phyloP scores from a whole-genome alignment of 208 protist species.

The Porcisia deanei region DNA sequence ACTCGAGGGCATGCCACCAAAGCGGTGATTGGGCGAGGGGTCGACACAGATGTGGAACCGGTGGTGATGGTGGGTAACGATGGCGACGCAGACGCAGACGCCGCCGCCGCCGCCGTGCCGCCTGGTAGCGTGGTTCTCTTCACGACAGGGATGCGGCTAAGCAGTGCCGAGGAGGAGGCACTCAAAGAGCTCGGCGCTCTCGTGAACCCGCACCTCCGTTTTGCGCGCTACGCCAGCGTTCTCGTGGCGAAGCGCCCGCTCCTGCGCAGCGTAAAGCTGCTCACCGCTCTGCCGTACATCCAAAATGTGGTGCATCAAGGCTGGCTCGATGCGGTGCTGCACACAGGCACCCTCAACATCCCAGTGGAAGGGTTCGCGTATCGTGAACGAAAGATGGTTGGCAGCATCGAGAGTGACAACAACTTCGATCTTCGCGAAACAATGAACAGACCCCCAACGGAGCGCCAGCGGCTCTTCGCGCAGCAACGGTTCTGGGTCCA shows the following conservation, averaged over 20 bases:
- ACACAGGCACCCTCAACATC: slow-evolving; percentile 17
- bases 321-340: slow-evolving; percentile 61
- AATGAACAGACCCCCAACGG: slow-evolving; percentile 24
- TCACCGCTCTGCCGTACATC: slow-evolving; percentile 66
- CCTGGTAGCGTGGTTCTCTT: slow-evolving; percentile 37
- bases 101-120: background rate
- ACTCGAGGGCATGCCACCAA: background rate
- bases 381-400: slow-evolving; percentile 31
- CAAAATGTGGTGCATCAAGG: slow-evolving; percentile 39
- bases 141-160: slow-evolving; percentile 67
- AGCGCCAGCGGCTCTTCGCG: slow-evolving; percentile 52
- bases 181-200: slow-evolving; percentile 36
- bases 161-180: slow-evolving; percentile 20
- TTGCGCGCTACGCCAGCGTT: slow-evolving; percentile 33
- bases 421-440: slow-evolving; percentile 46
- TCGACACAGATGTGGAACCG: background rate
- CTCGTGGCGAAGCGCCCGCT: slow-evolving; percentile 60
- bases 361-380: slow-evolving; percentile 25
- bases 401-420: slow-evolving; percentile 65
- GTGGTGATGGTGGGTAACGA: background rate
- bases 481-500: slow-evolving; percentile 64
- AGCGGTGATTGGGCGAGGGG: background rate
- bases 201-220: slow-evolving; percentile 51
- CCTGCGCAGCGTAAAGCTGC: slow-evolving; percentile 77
- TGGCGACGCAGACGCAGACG: background rate